Percentiles rank a stretch among this genome's conserved stretches.
These are phyloP conservation scores for Crithidia expoeki DNA, from an alignment of 208 protist species.

Conservation along the genomic window DNA sequence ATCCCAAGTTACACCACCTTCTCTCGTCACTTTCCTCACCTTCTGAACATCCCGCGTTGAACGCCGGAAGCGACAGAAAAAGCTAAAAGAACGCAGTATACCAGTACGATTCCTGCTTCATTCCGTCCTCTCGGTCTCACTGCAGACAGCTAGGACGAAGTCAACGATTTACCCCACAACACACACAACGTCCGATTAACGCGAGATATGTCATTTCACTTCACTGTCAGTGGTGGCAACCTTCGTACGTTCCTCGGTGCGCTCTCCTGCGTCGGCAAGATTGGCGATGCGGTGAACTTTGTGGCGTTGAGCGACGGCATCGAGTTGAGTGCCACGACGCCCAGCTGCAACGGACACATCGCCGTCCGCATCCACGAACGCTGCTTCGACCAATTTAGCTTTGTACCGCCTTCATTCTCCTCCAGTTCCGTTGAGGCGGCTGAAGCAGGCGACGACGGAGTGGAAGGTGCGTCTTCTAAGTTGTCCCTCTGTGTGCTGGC, in stretches of 20 bases:
- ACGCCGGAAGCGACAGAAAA: too few species aligned
- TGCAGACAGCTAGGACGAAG: too few species aligned
- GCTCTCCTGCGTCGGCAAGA: conserved; percentile 39
- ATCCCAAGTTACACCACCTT: too few species aligned
- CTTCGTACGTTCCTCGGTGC: conserved; percentile 52
- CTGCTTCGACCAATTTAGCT: conserved; percentile 43
- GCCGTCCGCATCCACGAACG: conserved; percentile 31
- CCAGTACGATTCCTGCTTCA: too few species aligned
- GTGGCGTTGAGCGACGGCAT: conserved; percentile 41
- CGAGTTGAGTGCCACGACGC: conserved; percentile 45
- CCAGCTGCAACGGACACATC: conserved; percentile 40
- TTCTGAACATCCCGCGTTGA: too few species aligned
- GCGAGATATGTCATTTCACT: conserved; percentile 53
- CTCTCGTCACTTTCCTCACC: too few species aligned
- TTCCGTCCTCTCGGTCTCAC: too few species aligned
- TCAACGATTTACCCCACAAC: too few species aligned
- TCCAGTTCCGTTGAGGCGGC: not conserved
- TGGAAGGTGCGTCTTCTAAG: not conserved
- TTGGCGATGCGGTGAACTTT: conserved; percentile 48
- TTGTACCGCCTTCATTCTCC: not conserved
- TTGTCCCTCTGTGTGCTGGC: conserved; percentile 37
- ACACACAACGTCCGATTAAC: too few species aligned
- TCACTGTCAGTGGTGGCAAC: conserved; percentile 44
- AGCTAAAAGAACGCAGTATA: too few species aligned
- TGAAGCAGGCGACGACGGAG: not conserved